Base-by-base conservation (phyloP, 2,329 filamentous ascomycete genomes). In the Dactylonectria macrodidyma region DNA sequence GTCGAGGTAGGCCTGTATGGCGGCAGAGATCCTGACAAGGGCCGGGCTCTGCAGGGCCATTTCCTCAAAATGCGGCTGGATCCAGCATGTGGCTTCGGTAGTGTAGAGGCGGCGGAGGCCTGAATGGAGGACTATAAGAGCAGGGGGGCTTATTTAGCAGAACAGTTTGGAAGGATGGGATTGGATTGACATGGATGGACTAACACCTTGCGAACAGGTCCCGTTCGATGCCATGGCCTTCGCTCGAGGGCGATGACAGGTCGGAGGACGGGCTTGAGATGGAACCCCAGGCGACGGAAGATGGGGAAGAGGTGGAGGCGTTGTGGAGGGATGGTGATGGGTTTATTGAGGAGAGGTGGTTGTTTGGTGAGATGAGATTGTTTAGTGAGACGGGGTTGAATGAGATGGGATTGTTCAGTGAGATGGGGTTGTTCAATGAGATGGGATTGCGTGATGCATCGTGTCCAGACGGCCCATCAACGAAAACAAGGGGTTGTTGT, bases 1-100 rank as follows among this genome's bases (percentile, higher is more conserved):
- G 16, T 75, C 73, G 8, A 75, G 16, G 24, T 75, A 75, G 2
- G 62, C 70, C 54, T 75, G 73, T 50, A 75, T 74, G 0, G 73
- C 73, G 2, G 64, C 69, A 1, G 66, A 62, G 3, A 75, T 70
- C 41, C 67, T 66, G 12, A 75, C 46, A 1, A 75, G 19, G 1
- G 73, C 73, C 0, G 73, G 73, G 44, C 73, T 75, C 47, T 75
- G 63, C 14, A 61, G 61, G n/a, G 70, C 72, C 73, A 75, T 74
- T 38, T 72, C 70, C 26, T 65, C 62, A 12, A 75, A 75, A 48
- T 73, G 74, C 1, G 70, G 68, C 9, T 72, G 73, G 33, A 75
- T 36, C 73, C 73, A 75, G 6, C 66, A 74, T 46, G 54, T 54
- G 8, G 70, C 63, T 52, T 75, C 72, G 30, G 73, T 74, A 5